These are phyloP conservation scores for Epichloe scottii DNA, from an alignment of 2,329 filamentous ascomycete genomes.

Conservation along the genomic window DNA sequence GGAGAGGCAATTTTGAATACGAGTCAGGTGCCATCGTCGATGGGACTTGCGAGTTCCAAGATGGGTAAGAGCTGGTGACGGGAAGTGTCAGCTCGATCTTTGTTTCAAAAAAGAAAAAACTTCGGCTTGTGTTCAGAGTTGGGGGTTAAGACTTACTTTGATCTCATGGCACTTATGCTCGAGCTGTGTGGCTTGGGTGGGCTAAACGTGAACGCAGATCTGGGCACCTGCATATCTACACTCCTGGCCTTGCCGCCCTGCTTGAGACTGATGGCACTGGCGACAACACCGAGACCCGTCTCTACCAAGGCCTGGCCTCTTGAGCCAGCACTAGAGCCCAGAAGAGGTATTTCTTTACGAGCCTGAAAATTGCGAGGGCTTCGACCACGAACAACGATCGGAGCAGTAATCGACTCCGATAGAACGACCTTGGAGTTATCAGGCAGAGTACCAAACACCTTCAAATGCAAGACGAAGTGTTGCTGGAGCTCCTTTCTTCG, in stretches of 20 bases:
- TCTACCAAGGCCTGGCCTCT: constrained; percentile 64
- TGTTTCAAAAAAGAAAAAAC: constrained; percentile 12
- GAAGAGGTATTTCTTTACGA: constrained; percentile 79
- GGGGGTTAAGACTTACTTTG: constrained; percentile 38
- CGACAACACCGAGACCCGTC: constrained; percentile 47
- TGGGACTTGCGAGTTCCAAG: constrained; percentile 42
- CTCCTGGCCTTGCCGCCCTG: constrained; percentile 38
- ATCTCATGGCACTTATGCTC: constrained; percentile 40
- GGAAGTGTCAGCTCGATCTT: constrained; percentile 27
- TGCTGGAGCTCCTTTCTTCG: constrained; percentile 90
- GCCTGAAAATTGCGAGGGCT: constrained; percentile 93
- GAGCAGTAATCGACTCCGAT: constrained; percentile 73
- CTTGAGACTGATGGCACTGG: constrained; percentile 41
- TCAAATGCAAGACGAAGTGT: constrained; percentile 83
- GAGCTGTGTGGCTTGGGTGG: constrained; percentile 42
- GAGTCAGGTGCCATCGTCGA: constrained; percentile 36
- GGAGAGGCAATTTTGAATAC: constrained; percentile 40
- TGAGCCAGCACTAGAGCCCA: constrained; percentile 63
- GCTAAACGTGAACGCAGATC: constrained; percentile 46
- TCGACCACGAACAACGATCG: constrained; percentile 85
- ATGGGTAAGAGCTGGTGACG: constrained; percentile 43
- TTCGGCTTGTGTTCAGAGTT: background rate
- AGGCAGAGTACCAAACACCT: constrained; percentile 70
- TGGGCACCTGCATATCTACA: constrained; percentile 42
- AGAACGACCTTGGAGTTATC: constrained; percentile 74